Conservation (phyloP, 1,284 basidiomycete genomes). For the Cryptococcus jaspeensis region DNA sequence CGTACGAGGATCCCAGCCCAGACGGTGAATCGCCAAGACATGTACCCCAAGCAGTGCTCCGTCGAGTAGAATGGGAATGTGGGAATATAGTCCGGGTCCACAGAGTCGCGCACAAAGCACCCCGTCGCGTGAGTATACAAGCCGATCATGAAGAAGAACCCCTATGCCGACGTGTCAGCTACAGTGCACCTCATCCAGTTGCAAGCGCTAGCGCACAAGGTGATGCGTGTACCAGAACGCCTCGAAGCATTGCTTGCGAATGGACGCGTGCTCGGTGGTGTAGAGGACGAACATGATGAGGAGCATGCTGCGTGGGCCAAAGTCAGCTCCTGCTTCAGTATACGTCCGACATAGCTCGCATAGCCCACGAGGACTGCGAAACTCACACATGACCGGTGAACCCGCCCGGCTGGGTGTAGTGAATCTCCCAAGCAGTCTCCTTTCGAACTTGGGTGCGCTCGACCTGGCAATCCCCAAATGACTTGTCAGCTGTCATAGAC, state of each 20-base stretch:
- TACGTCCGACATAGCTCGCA: not conserved
- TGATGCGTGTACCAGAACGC: constrained; percentile 68
- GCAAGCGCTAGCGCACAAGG: constrained; percentile 8
- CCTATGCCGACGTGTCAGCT: constrained; percentile 34
- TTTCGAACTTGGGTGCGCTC: constrained; percentile 61
- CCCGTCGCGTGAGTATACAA: constrained; percentile 85
- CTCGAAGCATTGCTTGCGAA: constrained; percentile 82
- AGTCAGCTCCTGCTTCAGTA: not conserved
- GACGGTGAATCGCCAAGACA: constrained; percentile 80
- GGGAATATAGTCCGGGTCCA: constrained; percentile 63
- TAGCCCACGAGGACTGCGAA: constrained; percentile 10
- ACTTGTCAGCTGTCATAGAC: not conserved
- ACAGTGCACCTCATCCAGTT: not conserved
- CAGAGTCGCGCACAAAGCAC: constrained; percentile 82
- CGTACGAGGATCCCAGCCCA: constrained; percentile 70
- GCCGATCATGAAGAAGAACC: constrained; percentile 82
- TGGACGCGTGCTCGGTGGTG: constrained; percentile 75
- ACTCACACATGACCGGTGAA: constrained; percentile 74
- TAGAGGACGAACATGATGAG: constrained; percentile 68
- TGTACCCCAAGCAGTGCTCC: constrained; percentile 77
- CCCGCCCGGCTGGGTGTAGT: constrained; percentile 79
- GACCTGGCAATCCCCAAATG: constrained; percentile 2
- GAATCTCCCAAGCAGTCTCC: constrained; percentile 71
- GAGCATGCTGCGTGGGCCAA: constrained; percentile 62
- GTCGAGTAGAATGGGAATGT: constrained; percentile 80